Conservation (phyloP, 2,329 filamentous ascomycete species). For the Lojkania enalia region DNA sequence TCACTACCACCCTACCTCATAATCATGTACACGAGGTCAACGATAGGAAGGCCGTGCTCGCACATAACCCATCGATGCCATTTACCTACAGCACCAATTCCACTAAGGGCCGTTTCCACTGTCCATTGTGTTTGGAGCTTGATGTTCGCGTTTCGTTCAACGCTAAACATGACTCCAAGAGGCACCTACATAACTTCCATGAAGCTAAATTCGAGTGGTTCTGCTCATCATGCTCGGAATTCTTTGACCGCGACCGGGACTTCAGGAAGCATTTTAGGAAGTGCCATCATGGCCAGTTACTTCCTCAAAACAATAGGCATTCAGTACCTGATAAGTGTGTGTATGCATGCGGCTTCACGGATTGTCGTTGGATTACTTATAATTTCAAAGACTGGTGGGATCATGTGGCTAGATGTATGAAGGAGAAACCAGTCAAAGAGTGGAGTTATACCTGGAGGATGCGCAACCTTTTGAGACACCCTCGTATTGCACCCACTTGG, state of each 20-base stretch:
- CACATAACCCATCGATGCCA: background rate
- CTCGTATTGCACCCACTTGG: constrained; percentile 4
- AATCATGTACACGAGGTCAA: background rate
- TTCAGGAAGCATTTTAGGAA: constrained; percentile 12
- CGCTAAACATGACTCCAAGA: constrained; percentile 16
- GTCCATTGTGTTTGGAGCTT: constrained; percentile 1
- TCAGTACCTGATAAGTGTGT: constrained; percentile 3
- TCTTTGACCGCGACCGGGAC: constrained; percentile 6
- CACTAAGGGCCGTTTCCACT: background rate
- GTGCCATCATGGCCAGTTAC: constrained; percentile 4
- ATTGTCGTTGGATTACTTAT: constrained; percentile 6
- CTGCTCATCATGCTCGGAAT: constrained; percentile 9
- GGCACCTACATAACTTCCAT: constrained; percentile 14
- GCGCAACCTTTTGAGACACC: constrained; percentile 12
- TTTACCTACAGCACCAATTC: background rate
- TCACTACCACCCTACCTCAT: background rate
- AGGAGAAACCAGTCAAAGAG: background rate
- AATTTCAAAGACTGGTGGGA: constrained; percentile 14
- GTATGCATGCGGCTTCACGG: constrained; percentile 16
- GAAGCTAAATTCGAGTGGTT: constrained; percentile 10
- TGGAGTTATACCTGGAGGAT: constrained; percentile 16
- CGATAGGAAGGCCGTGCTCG: background rate
- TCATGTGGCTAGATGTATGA: constrained; percentile 13
- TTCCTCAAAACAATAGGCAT: background rate
- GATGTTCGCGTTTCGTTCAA: constrained; percentile 1